phyloP scores from a whole-genome alignment of 257 asterid genomes.

The Asclepias syriaca region DNA sequence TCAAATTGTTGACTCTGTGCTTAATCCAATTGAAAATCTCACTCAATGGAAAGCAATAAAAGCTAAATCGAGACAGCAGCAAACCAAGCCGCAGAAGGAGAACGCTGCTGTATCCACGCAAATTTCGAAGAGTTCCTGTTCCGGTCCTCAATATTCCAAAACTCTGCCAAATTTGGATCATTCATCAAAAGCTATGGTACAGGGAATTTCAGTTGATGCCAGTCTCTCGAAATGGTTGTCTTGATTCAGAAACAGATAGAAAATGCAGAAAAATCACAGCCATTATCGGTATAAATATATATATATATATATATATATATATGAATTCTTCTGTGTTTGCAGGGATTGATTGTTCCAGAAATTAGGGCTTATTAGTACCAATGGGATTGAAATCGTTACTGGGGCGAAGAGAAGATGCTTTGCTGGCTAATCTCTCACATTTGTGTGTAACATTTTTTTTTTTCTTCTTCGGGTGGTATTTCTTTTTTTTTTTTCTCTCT shows the following conservation, averaged over 20 bases:
- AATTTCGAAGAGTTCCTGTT: too few species aligned
- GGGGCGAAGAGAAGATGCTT: too few species aligned
- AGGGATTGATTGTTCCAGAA: too few species aligned
- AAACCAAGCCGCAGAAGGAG: constrained; percentile 38
- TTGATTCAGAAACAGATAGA: constrained; percentile 7
- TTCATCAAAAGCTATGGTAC: neutral
- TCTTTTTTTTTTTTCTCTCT: too few species aligned
- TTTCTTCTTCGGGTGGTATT: too few species aligned
- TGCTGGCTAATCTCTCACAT: too few species aligned
- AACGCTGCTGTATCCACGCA: constrained; percentile 8
- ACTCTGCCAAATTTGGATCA: neutral
- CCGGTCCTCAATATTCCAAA: constrained; percentile 11
- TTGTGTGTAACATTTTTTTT: too few species aligned
- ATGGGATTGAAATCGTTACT: too few species aligned
- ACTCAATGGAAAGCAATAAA: constrained; percentile 63
- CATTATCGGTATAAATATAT: neutral
- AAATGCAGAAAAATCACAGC: neutral
- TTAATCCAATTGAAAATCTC: constrained; percentile 70
- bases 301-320: too few species aligned
- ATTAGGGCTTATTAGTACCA: too few species aligned
- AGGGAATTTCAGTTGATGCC: constrained; percentile 40
- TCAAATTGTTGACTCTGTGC: constrained; percentile 34
- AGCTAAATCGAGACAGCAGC: constrained; percentile 33
- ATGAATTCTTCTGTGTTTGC: too few species aligned
- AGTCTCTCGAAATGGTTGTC: constrained; percentile 59